phyloP scores from a whole-genome alignment of 1,139 yeast genomes.

The Kodamaea suecica region DNA sequence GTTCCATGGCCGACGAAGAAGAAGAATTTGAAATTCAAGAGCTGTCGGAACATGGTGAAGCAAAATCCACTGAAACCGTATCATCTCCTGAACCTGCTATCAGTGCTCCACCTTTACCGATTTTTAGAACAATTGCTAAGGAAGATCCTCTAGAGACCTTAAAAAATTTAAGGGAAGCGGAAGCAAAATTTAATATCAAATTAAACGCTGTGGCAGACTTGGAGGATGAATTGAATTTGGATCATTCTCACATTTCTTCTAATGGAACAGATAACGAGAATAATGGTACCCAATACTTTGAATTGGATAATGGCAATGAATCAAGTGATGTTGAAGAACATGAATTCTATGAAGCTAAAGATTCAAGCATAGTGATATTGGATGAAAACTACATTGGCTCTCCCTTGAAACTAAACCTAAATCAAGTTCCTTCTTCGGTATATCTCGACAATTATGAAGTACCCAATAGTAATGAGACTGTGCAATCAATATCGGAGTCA shows the following conservation, averaged over 20 bases:
- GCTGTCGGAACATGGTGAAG: slow-evolving; percentile 1
- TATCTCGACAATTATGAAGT: too few relatives aligned
- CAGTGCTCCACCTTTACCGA: slow-evolving; percentile 15
- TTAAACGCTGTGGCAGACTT: slow-evolving; percentile 31
- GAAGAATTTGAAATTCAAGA: slow-evolving; percentile 10
- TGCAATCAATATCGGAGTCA: too few relatives aligned
- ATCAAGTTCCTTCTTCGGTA: too few relatives aligned
- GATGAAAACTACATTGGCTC: neutral
- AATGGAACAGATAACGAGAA: slow-evolving; percentile 1
- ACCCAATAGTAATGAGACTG: too few relatives aligned
- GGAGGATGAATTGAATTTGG: slow-evolving; percentile 18
- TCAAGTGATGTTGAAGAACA: slow-evolving; percentile 2
- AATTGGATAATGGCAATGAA: slow-evolving; percentile 2
- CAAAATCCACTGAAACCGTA: neutral
- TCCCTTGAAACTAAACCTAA: neutral
- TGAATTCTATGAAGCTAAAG: neutral
- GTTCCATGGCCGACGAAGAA: slow-evolving; percentile 28
- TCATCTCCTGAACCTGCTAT: neutral
- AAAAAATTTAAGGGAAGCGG: slow-evolving; percentile 29
- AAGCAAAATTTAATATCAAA: slow-evolving; percentile 30
- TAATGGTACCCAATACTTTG: neutral
- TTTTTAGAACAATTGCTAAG: slow-evolving; percentile 30
- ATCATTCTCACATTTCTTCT: slow-evolving; percentile 9
- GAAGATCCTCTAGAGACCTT: slow-evolving; percentile 34
- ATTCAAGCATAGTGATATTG: neutral